phyloP scores from a whole-genome alignment of 2,329 filamentous ascomycete genomes.

The Cadophora sp. region DNA sequence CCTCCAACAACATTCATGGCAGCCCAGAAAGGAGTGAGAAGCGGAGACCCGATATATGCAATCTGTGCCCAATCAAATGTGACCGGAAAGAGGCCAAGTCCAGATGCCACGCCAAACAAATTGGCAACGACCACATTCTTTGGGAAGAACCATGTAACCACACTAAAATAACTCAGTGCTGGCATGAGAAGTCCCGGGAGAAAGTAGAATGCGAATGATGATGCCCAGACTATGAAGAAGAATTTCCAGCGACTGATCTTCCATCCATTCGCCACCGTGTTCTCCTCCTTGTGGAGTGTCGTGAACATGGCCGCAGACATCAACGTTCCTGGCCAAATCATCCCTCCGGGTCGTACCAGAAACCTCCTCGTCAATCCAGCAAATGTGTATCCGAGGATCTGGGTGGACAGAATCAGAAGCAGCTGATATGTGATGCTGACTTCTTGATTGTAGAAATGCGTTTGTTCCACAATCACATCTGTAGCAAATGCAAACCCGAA shows the following conservation, averaged over 20 bases:
- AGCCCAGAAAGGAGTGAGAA: conserved; percentile 86
- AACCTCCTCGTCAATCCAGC: conserved; percentile 83
- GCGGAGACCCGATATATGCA: conserved; percentile 80
- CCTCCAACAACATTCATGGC: conserved; percentile 85
- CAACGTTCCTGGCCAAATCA: conserved; percentile 90
- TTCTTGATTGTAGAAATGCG: conserved; percentile 86
- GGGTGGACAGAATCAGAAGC: conserved; percentile 82
- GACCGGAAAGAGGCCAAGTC: conserved; percentile 81
- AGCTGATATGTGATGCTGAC: conserved; percentile 80
- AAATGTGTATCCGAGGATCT: conserved; percentile 86
- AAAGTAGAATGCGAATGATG: conserved; percentile 83
- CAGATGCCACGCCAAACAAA: conserved; percentile 84
- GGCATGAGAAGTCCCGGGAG: conserved; percentile 83
- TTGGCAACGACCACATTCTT: conserved; percentile 87
- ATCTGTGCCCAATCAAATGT: conserved; percentile 95
- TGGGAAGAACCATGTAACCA: conserved; percentile 87
- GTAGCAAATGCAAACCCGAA: conserved; percentile 91
- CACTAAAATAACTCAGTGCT: conserved; percentile 86
- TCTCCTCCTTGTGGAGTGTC: conserved; percentile 84
- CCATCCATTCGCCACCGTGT: conserved; percentile 83
- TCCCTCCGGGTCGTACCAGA: conserved; percentile 82
- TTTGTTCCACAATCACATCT: conserved; percentile 89
- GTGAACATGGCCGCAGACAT: conserved; percentile 91
- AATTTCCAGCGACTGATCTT: conserved; percentile 83
- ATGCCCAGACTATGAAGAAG: conserved; percentile 76